Percentiles rank a stretch among this genome's conserved stretches.
phyloP scores from a whole-genome alignment of 2,329 filamentous ascomycete species.

The Huntiella decipiens region DNA sequence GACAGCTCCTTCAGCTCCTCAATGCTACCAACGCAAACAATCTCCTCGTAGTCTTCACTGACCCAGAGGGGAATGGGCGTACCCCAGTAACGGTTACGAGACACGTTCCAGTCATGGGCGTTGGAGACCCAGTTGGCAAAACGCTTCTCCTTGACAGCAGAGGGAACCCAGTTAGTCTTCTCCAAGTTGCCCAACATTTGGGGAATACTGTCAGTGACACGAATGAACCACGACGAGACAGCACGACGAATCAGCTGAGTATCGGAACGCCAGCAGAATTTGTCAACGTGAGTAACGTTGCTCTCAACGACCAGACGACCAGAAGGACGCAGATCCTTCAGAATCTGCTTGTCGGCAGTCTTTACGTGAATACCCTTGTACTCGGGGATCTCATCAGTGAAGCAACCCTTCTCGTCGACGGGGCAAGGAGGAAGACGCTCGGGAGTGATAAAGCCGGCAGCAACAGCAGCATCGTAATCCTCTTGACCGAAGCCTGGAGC shows the following conservation, averaged over 20 bases:
- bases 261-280: slow-evolving; percentile 16
- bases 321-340: slow-evolving; percentile 14
- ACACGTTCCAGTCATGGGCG: slow-evolving; percentile 15
- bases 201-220: slow-evolving; percentile 13
- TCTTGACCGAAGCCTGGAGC: slow-evolving; percentile 60
- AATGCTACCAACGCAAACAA: slow-evolving; percentile 15
- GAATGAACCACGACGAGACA: slow-evolving; percentile 17
- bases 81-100: slow-evolving; percentile 15
- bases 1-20: slow-evolving; percentile 15
- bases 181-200: slow-evolving; percentile 15
- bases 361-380: slow-evolving; percentile 16
- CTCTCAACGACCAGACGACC: slow-evolving; percentile 14
- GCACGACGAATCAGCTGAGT: slow-evolving; percentile 16
- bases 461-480: slow-evolving; percentile 50
- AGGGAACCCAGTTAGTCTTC: slow-evolving; percentile 15
- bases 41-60: slow-evolving; percentile 15
- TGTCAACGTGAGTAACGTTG: slow-evolving; percentile 14
- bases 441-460: slow-evolving; percentile 44
- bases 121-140: slow-evolving; percentile 16
- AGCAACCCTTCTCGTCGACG: slow-evolving; percentile 34
- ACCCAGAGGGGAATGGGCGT: slow-evolving; percentile 16
- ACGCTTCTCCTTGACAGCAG: slow-evolving; percentile 15
- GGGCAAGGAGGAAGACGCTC: slow-evolving; percentile 49
- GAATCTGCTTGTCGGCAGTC: slow-evolving; percentile 15
- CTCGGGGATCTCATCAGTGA: slow-evolving; percentile 15